phyloP scores from a whole-genome alignment of 2,329 filamentous ascomycete species.

The Xylaria digitata region DNA sequence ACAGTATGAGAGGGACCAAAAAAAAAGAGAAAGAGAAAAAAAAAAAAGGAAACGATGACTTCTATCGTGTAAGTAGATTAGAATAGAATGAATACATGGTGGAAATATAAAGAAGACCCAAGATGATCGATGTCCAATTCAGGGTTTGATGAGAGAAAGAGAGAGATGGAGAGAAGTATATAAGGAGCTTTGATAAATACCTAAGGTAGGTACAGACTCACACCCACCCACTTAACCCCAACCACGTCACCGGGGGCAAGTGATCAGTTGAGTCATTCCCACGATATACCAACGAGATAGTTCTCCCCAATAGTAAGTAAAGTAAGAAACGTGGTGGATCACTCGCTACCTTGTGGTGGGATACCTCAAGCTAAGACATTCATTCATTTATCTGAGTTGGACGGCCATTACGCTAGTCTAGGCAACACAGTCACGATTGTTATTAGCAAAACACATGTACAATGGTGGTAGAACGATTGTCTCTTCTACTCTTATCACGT shows the following conservation, averaged over 20 bases:
- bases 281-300: background rate
- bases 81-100: too few relatives aligned
- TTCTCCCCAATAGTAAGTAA: conserved; percentile 23
- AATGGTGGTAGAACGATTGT: background rate
- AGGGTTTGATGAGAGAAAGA: too few relatives aligned
- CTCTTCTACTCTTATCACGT: conserved; percentile 2
- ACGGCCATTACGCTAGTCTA: background rate
- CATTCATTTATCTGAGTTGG: conserved; percentile 1
- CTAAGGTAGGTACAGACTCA: background rate
- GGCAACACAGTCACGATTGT: conserved; percentile 7
- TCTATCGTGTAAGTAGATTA: background rate
- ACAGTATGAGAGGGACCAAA: too few relatives aligned
- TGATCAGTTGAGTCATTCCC: conserved; percentile 29
- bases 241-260: conserved; percentile 31
- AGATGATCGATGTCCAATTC: too few relatives aligned
- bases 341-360: background rate
- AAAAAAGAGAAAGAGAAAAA: background rate
- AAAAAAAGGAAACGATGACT: background rate
- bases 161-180: background rate
- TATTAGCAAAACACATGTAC: background rate
- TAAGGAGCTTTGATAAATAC: too few relatives aligned
- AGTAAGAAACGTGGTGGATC: conserved; percentile 24
- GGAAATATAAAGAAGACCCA: too few relatives aligned
- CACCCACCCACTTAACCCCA: conserved; percentile 30
- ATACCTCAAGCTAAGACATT: conserved; percentile 17